Evolutionary conservation across 345 rosid genomes (phyloP).

Genomic region (Trapa incisa): DNA sequence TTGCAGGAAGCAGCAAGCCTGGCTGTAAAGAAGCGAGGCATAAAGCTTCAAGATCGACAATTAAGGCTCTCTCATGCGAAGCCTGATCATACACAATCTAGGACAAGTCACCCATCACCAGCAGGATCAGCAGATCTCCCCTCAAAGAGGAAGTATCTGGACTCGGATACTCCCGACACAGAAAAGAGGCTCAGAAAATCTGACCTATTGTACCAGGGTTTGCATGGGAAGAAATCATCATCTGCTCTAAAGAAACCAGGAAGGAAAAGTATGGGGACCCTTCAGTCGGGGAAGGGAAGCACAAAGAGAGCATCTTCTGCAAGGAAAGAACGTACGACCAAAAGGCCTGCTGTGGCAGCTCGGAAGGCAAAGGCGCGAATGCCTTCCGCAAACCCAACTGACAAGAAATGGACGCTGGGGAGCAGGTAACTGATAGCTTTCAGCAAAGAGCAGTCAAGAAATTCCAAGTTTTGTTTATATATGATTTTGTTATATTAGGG

Average conservation of each 20-base stretch:
- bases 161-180: constrained; percentile 26
- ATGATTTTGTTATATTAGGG: too few relatives aligned
- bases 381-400: constrained; percentile 27
- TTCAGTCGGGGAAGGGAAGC: constrained; percentile 24
- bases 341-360: constrained; percentile 78
- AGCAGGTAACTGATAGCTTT: constrained; percentile 42
- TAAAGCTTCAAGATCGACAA: constrained; percentile 72
- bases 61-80: constrained; percentile 52
- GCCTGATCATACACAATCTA: constrained; percentile 48
- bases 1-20: constrained; percentile 69
- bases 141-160: constrained; percentile 31
- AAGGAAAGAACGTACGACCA: constrained; percentile 25
- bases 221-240: constrained; percentile 61
- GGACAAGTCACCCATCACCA: constrained; percentile 38
- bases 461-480: constrained; percentile 12
- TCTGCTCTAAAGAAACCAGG: constrained; percentile 34
- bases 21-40: constrained; percentile 41
- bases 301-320: constrained; percentile 18
- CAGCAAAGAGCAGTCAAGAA: constrained; percentile 52
- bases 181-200: constrained; percentile 15
- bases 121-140: constrained; percentile 24
- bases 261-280: constrained; percentile 21
- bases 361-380: constrained; percentile 57
- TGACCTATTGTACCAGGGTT: constrained; percentile 62
- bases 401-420: constrained; percentile 59